Evolutionary conservation across 441 rosid species (phyloP), one percentile per base, ranked within the genome.

Genomic region (Erysimum pusillum): DNA sequence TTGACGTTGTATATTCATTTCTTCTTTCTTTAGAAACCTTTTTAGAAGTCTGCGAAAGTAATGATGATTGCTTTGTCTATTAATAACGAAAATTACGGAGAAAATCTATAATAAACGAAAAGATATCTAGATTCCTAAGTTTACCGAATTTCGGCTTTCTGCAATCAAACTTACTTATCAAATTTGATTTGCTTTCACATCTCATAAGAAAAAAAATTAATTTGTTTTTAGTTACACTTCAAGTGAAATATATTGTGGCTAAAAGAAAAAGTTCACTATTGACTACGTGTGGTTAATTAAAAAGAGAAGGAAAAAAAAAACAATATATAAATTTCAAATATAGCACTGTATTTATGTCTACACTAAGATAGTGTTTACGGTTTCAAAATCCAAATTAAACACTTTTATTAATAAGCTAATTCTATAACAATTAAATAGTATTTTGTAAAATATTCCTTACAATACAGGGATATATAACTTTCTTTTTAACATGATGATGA

Each of bases 1-100:
- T 73, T 63, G 70, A 63, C 69, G 15, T 18, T 52, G 22, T 52
- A 52, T 39, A 28, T 41, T 28, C 3, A 17, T 51, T 31, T 31
- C 32, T 61, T 25, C 41, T 31, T 12, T 51, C n/a, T 25, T 25
- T 25, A 25, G 22, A 62, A 39, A 41, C 63, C 63, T 62, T 72
- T 69, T 62, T 62, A 39, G 15, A 73, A 73, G 54, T 73, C 69
- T 62, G 56, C 63, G 3, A 52, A 62, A 52, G 22, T 63, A 13
- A 53, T 53, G 32, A 73, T 73, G 63, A 42, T 73, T 73, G 56
- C 32, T 53, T 56, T 64, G 48, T 53, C 28, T 41, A 42, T 42
- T 63, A 32, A 13, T 32, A 39, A n/a, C 76, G 32, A 63, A 10
- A 63, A 63, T 63, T 73, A 18, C 35, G 54, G 76, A 31, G 12